A percentile compares a stretch with the other conserved stretches of the same genome.
Evolutionary conservation across 768 basidiomycete species (phyloP).

Genomic region (Panaeolus cyanescens): DNA sequence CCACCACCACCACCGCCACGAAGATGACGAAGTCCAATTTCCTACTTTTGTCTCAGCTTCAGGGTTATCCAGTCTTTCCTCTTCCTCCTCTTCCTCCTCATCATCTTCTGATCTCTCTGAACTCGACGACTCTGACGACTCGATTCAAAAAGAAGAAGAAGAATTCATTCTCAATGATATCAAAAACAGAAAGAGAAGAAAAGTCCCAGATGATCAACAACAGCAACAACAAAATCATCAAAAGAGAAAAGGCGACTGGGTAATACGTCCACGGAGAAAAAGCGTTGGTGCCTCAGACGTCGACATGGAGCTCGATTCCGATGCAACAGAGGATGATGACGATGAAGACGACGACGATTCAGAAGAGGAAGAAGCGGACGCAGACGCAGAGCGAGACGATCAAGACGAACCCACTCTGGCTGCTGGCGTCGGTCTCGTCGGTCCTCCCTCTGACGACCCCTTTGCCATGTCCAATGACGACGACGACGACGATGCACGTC

Average conservation of each 20-base stretch:
- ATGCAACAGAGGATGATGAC: conserved; percentile 49
- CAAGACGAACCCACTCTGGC: neutral
- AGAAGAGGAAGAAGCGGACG: conserved; percentile 22
- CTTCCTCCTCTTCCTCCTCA: conserved; percentile 45
- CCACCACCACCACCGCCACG: conserved; percentile 33
- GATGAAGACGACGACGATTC: conserved; percentile 37
- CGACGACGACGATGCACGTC: conserved; percentile 20
- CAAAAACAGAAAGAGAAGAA: conserved; percentile 27
- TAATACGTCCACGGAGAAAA: conserved; percentile 67
- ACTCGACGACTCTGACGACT: conserved; percentile 50
- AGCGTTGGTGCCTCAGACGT: conserved; percentile 67
- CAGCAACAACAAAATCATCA: conserved; percentile 5
- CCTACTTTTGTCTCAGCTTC: conserved; percentile 75
- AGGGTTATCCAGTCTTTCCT: conserved; percentile 42
- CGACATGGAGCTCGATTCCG: conserved; percentile 66
- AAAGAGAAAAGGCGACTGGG: conserved; percentile 53
- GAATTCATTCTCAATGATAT: conserved; percentile 59
- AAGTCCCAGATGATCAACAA: conserved; percentile 47
- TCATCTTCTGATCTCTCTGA: conserved; percentile 51
- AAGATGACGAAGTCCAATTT: conserved; percentile 41
- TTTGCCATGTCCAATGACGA: conserved; percentile 22
- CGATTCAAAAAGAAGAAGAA: conserved; percentile 62
- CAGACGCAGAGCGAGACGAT: neutral
- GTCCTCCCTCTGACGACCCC: neutral
- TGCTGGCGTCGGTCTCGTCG: conserved; percentile 3